Evolutionary conservation across 2,329 filamentous ascomycete genomes (phyloP).

Genomic region (Elsinoe necatrix): DNA sequence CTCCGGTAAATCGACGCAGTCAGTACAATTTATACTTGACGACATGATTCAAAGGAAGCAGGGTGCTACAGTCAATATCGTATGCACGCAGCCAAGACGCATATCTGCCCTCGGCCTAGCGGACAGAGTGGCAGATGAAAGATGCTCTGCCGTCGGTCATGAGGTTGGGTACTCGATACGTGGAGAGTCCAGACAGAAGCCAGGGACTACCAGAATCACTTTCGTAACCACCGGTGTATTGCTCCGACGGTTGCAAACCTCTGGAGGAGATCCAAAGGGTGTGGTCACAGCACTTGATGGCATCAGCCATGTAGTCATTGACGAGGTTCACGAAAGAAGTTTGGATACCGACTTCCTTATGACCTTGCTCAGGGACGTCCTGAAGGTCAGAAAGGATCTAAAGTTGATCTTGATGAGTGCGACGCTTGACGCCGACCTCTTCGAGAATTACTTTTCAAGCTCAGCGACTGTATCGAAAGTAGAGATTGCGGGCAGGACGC

Average conservation of each 20-base stretch:
- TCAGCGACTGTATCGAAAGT: slow-evolving; percentile 58
- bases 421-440: slow-evolving; percentile 80
- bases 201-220: slow-evolving; percentile 71
- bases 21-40: slow-evolving; percentile 90
- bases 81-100: slow-evolving; percentile 89
- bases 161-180: slow-evolving; percentile 90
- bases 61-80: slow-evolving; percentile 73
- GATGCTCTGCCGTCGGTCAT: slow-evolving; percentile 70
- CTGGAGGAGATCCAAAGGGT: slow-evolving; percentile 69
- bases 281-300: slow-evolving; percentile 74
- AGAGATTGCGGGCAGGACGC: slow-evolving; percentile 81
- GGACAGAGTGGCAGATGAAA: slow-evolving; percentile 87
- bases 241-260: slow-evolving; percentile 81
- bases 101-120: slow-evolving; percentile 92
- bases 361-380: slow-evolving; percentile 74
- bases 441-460: slow-evolving; percentile 68
- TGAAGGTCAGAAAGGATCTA: slow-evolving; percentile 65
- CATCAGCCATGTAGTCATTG: slow-evolving; percentile 88
- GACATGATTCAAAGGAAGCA: slow-evolving; percentile 71
- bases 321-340: slow-evolving; percentile 93
- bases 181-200: slow-evolving; percentile 71
- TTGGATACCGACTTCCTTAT: slow-evolving; percentile 91
- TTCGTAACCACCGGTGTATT: slow-evolving; percentile 95
- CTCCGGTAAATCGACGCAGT: slow-evolving; percentile 93
- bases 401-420: slow-evolving; percentile 95